Percentiles rank a stretch among this genome's conserved stretches.
Evolutionary conservation across 768 basidiomycete genomes (phyloP).

Genomic region (Lactarius pseudohatsudake): DNA sequence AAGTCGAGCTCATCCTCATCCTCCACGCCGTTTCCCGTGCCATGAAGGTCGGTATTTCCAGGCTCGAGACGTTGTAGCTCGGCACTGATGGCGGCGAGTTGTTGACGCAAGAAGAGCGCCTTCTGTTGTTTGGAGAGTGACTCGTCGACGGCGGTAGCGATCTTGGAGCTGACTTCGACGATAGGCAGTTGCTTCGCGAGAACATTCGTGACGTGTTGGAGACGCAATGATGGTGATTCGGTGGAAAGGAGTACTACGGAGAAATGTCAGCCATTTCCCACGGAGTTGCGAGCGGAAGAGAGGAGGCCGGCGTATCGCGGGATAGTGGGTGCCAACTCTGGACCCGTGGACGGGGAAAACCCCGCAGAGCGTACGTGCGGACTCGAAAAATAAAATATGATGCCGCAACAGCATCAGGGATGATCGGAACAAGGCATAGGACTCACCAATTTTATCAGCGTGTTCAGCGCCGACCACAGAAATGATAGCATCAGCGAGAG

Average conservation of each 20-base stretch:
- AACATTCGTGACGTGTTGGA: conserved; percentile 65
- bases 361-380: not conserved
- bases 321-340: not conserved
- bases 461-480: conserved; percentile 63
- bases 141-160: conserved; percentile 77
- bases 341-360: not conserved
- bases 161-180: conserved; percentile 78
- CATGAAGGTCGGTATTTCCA: conserved; percentile 6
- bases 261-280: not conserved
- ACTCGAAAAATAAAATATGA: too few species aligned
- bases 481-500: conserved; percentile 78
- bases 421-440: not conserved
- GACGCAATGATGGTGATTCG: conserved; percentile 57
- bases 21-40: conserved; percentile 36
- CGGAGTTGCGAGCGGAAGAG: conserved; percentile 1
- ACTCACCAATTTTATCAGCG: conserved; percentile 68
- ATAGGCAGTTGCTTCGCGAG: conserved; percentile 77
- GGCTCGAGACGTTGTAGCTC: conserved; percentile 60
- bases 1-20: conserved; percentile 81
- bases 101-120: conserved; percentile 82
- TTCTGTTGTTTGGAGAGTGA: conserved; percentile 87
- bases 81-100: conserved; percentile 76
- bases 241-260: conserved; percentile 59
- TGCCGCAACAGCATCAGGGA: not conserved
- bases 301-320: too few species aligned